A percentile compares a stretch with the other conserved stretches of the same genome.
phyloP scores from a whole-genome alignment of 352 stramenopile species.

The Pythium pyrilobum region DNA sequence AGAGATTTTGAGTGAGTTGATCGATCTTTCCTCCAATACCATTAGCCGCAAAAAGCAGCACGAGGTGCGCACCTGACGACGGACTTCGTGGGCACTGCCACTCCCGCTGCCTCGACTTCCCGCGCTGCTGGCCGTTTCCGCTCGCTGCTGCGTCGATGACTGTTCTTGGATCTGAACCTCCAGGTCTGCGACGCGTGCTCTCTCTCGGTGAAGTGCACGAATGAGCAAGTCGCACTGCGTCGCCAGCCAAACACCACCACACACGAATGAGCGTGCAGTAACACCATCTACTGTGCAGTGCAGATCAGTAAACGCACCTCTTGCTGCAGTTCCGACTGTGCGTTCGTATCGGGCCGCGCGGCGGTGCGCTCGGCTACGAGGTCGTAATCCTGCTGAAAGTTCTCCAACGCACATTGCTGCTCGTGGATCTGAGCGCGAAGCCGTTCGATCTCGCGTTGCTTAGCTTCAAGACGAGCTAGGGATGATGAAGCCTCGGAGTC shows the following conservation, averaged over 20 bases:
- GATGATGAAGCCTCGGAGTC: not conserved
- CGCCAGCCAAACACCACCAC: not conserved
- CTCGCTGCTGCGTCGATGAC: too few species aligned
- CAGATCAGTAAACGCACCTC: too few species aligned
- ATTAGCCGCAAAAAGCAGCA: too few species aligned
- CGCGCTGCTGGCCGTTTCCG: too few species aligned
- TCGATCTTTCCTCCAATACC: too few species aligned
- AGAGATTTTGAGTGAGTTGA: too few species aligned
- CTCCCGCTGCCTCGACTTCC: too few species aligned
- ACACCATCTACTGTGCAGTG: too few species aligned
- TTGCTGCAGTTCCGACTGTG: conserved; percentile 12
- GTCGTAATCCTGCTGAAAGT: conserved; percentile 29
- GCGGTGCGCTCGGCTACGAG: conserved; percentile 11
- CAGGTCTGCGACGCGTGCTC: conserved; percentile 12
- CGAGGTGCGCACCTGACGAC: too few species aligned
- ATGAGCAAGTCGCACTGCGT: conserved; percentile 19
- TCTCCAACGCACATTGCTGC: conserved; percentile 56
- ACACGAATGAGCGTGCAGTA: too few species aligned
- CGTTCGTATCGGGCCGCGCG: not conserved
- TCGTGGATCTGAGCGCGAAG: conserved; percentile 48
- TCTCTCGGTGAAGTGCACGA: conserved; percentile 19
- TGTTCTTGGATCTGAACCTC: conserved; percentile 5
- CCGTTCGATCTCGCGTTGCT: conserved; percentile 36
- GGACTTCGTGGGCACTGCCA: too few species aligned
- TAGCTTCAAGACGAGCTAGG: conserved; percentile 29